phyloP scores from a whole-genome alignment of 805 yeast species.

The Ogataea glucozyma region DNA sequence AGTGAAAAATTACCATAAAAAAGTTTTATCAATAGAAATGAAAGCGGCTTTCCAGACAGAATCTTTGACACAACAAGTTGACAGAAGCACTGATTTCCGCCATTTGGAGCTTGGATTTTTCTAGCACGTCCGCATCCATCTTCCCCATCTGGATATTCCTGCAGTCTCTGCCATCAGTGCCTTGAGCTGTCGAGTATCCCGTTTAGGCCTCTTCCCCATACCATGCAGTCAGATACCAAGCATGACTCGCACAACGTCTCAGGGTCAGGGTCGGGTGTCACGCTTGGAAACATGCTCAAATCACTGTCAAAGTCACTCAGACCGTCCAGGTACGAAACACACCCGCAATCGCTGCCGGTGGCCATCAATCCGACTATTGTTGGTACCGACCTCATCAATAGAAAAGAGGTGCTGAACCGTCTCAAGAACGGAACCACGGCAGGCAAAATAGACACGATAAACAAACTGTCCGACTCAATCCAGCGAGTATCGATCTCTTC shows the following conservation, averaged over 20 bases:
- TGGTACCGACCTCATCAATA: constrained; percentile 28
- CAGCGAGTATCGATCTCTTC: constrained; percentile 55
- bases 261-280: not conserved
- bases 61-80: too few species aligned
- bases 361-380: constrained; percentile 32
- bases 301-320: constrained; percentile 29
- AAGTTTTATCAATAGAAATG: not conserved
- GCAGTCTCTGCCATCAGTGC: too few species aligned
- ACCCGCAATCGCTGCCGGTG: constrained; percentile 17
- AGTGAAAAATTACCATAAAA: not conserved
- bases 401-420: constrained; percentile 20
- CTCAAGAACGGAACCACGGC: constrained; percentile 25
- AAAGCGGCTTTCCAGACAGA: constrained; percentile 7
- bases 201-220: not conserved
- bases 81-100: too few species aligned
- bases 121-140: too few species aligned
- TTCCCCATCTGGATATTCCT: too few species aligned
- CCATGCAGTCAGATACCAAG: not conserved
- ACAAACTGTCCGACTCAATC: constrained; percentile 49
- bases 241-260: not conserved
- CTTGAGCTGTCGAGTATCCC: not conserved
- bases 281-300: constrained; percentile 22
- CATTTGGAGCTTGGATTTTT: not conserved
- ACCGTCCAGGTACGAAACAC: constrained; percentile 12
- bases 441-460: constrained; percentile 51